Percentiles rank a stretch among this genome's conserved stretches.
phyloP scores from a whole-genome alignment of 768 basidiomycete species.

The Termitomyces sp. region DNA sequence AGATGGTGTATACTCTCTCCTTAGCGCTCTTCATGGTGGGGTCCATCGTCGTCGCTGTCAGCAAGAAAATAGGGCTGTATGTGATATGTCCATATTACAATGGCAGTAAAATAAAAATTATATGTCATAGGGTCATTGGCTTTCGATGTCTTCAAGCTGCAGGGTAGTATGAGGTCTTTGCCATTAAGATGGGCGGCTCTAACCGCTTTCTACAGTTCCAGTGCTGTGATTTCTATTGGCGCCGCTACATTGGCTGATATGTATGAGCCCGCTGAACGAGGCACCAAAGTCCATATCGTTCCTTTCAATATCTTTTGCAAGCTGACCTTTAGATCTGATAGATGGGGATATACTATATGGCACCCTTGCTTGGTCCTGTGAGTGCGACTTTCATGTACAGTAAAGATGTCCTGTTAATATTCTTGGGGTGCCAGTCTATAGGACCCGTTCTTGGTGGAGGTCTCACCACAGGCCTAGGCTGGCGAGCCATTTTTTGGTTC shows the following conservation, averaged over 20 bases:
- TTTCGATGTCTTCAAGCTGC: conserved; percentile 67
- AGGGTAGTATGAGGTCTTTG: conserved; percentile 42
- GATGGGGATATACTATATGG: conserved; percentile 79
- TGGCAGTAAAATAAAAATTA: background rate
- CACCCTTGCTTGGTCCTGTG: conserved; percentile 70
- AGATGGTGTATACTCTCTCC: conserved; percentile 53
- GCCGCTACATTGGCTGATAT: conserved; percentile 78
- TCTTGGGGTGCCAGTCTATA: conserved; percentile 30
- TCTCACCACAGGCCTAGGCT: conserved; percentile 60
- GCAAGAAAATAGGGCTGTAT: conserved; percentile 45
- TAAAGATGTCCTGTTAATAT: background rate
- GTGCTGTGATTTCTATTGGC: conserved; percentile 44
- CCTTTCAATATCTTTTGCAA: background rate
- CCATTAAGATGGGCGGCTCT: background rate
- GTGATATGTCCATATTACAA: conserved; percentile 9
- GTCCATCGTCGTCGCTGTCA: conserved; percentile 51
- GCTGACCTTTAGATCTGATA: conserved; percentile 11
- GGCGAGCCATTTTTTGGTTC: conserved; percentile 86
- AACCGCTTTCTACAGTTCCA: conserved; percentile 8
- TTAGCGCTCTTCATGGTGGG: conserved; percentile 49
- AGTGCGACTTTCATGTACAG: conserved; percentile 5
- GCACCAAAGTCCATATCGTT: conserved; percentile 42
- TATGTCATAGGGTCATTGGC: conserved; percentile 44
- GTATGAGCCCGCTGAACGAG: conserved; percentile 68
- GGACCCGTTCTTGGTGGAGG: conserved; percentile 71